Evolutionary conservation across 2,329 filamentous ascomycete genomes (phyloP), one percentile per base, ranked within the genome.

Genomic region (Sclerotinia glacialis): DNA sequence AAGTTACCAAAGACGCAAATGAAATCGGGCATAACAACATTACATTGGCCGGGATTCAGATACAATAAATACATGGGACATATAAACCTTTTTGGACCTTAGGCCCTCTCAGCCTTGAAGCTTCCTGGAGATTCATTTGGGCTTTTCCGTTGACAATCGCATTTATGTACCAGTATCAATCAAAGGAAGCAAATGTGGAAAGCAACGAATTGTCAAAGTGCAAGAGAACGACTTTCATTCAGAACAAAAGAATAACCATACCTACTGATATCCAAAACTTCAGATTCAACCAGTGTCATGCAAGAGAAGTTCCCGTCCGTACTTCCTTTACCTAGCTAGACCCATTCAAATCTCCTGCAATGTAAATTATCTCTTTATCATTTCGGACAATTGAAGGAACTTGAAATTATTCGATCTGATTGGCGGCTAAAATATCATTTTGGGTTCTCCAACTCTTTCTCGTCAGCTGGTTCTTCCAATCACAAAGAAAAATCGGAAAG

Each of bases 381-480:
- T 31, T 40, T 61, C 44, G 58, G 59, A 26, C 44, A 52, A 18
- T 52, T 50, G 21, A 21, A 26, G 34, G 8, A 40, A 52, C 16
- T 26, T 37, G 0, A 40, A 40, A 5, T 31, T 46, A 26, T 21
- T 54, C 26, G 16, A 64, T 64, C 21, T 64, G 2, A 65, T 65
- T 65, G 63, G 63, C 42, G 53, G 53, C 31, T 42, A 40, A 42
- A 42, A 50, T 44, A 46, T 26, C 46, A 9, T n/a, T n/a, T 50
- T 23, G 28, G 21, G 23, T 50, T 50, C 28, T 23, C 26, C 42
- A 16, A 21, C 12, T n/a, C 14, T 18, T 42, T 37, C 50, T 46
- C 42, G 50, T 64, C 62, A 64, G 37, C 40, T 44, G 50, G 5
- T 47, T 46, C 37, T 56, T 34, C 62, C 42, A 55, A 56, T 54